Evolutionary conservation across 1,139 yeast genomes (phyloP), one percentile per base, ranked within the genome.

Genomic region (Magnusiomyces clavatus): DNA sequence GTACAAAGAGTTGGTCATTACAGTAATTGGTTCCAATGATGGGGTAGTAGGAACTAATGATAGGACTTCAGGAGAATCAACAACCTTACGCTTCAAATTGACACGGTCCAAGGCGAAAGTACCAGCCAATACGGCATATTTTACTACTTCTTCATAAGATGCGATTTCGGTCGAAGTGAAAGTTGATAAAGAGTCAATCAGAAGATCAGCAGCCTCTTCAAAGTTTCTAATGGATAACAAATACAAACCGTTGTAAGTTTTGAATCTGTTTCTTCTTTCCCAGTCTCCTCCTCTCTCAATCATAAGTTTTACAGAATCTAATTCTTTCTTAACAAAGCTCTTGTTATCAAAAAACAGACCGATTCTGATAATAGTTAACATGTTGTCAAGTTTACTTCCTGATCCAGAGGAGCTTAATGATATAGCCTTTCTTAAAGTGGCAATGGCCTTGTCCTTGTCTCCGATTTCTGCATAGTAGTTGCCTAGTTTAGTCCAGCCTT

Each of bases 281-380:
- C 99, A 92, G 68, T 92, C 99, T 55, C 98, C 98, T 50, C 98
- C 98, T 64, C 88, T 85, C 63, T 92, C 98, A 63, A 92, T 88
- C 65, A 87, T 61, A 44, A 73, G 66, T 64, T 85, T 81, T 42
- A 84, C 81, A 60, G 83, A 83, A 53, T 85, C 95, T 62, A 94
- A 77, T 64, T 84, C 83, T 62, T 82, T 81, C 54, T 82, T 78
- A 46, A 86, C 86, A 59, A 79, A 80, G 13, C 73, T 71, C 64
- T 81, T 83, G 70, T 92, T 96, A 64, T 82, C 82, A 67, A 79
- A 92, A 70, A 92, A 90, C 64, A 89, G 83, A 24, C 95, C 97
- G 55, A 94, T 72, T 64, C 98, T 80, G 16, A 90, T 77, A 61
- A 89, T 80, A 12, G 96, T 81, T 64, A 92, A 77, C 58, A 82